Evolutionary conservation across 2,329 filamentous ascomycete genomes (phyloP).

Genomic region (Arthrobotrys musiformis): DNA sequence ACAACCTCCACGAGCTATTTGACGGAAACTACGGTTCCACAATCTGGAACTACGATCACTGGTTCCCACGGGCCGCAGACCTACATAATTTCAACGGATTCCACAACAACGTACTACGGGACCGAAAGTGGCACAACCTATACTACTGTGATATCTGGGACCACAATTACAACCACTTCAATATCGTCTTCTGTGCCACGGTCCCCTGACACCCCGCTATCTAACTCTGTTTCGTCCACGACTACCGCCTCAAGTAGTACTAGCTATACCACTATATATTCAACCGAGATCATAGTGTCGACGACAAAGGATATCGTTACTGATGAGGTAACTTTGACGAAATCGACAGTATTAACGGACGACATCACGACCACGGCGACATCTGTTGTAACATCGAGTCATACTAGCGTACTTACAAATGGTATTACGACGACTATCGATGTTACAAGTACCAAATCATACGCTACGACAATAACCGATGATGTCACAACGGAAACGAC

Average conservation of each 20-base stretch:
- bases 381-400: not conserved
- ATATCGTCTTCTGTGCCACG: slow-evolving; percentile 19
- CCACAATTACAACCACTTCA: slow-evolving; percentile 3
- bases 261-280: not conserved
- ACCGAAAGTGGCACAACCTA: slow-evolving; percentile 5
- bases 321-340: not conserved
- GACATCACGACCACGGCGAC: slow-evolving; percentile 14
- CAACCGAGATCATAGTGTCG: not conserved
- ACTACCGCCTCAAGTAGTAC: not conserved
- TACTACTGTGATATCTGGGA: slow-evolving; percentile 7
- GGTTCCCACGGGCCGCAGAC: not conserved
- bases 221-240: slow-evolving; percentile 10
- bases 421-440: not conserved
- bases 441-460: not conserved
- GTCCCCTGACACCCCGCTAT: slow-evolving; percentile 15
- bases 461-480: slow-evolving; percentile 14
- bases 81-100: slow-evolving; percentile 10
- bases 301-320: not conserved
- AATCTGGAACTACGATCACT: not conserved
- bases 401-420: slow-evolving; percentile 1
- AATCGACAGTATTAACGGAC: not conserved
- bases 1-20: slow-evolving; percentile 3
- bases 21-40: not conserved
- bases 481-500: slow-evolving; percentile 1
- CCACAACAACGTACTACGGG: slow-evolving; percentile 16